phyloP scores from a whole-genome alignment of 441 rosid species.

The Raphanus hybrid region DNA sequence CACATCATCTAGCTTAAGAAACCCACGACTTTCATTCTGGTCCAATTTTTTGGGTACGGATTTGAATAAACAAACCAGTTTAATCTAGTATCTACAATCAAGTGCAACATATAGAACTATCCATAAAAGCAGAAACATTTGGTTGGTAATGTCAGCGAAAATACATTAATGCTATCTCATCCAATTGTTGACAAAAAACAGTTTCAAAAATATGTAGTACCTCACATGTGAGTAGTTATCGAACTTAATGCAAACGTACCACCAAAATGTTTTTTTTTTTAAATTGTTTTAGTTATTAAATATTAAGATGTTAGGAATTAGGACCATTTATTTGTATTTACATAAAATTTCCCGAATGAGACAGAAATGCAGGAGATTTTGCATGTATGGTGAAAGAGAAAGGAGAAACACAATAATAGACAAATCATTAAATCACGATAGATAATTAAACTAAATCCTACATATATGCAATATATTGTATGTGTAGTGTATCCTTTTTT shows the following conservation, averaged over 20 bases:
- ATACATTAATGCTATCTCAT: conserved; percentile 36
- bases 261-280: background rate
- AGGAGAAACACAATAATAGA: conserved; percentile 48
- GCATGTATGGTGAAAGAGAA: conserved; percentile 47
- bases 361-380: conserved; percentile 48
- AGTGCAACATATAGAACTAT: conserved; percentile 45
- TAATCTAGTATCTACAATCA: conserved; percentile 29
- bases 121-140: conserved; percentile 47
- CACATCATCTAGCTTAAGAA: too few species aligned
- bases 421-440: conserved; percentile 42
- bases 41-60: conserved; percentile 20
- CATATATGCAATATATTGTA: too few species aligned
- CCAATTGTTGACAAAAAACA: conserved; percentile 9
- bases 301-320: conserved; percentile 20
- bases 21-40: conserved; percentile 9
- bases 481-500: background rate
- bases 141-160: conserved; percentile 45
- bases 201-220: background rate
- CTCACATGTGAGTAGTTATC: conserved; percentile 36
- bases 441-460: background rate
- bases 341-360: conserved; percentile 42
- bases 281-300: background rate
- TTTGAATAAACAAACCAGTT: conserved; percentile 33
- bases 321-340: conserved; percentile 38
- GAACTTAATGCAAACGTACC: conserved; percentile 9